Conservation (phyloP, 208 protist genomes). For the Crithidia expoeki region DNA sequence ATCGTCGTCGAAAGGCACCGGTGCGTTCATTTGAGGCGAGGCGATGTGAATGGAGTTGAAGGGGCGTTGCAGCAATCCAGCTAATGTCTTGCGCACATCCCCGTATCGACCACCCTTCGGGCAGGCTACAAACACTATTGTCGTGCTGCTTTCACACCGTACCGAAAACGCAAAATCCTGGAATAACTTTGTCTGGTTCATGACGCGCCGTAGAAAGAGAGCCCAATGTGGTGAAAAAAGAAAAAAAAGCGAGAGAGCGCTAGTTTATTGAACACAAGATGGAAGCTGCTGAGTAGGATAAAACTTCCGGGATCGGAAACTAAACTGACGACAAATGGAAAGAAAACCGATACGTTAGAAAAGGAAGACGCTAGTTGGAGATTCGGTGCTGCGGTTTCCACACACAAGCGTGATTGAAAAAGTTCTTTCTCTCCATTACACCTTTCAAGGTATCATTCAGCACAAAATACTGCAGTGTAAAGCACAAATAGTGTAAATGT, state of each 20-base stretch:
- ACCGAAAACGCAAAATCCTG: conserved; percentile 61
- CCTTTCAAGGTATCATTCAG: no score
- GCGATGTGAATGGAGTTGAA: conserved; percentile 49
- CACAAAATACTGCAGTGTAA: no score
- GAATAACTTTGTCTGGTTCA: conserved; percentile 52
- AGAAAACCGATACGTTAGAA: no score
- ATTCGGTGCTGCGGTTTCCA: no score
- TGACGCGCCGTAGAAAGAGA: no score
- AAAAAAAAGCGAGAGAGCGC: conserved; percentile 28
- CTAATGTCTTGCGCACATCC: conserved; percentile 76
- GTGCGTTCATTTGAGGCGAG: conserved; percentile 6
- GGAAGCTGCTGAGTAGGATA: background rate
- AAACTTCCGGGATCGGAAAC: no score
- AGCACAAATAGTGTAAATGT: no score
- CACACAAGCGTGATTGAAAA: no score
- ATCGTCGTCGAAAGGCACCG: conserved; percentile 39
- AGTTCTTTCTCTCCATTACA: no score
- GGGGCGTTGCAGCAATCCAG: conserved; percentile 50
- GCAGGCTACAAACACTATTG: conserved; percentile 69
- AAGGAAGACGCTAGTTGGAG: no score
- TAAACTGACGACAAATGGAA: no score
- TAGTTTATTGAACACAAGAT: background rate
- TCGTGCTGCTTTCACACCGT: conserved; percentile 54
- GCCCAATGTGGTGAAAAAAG: conserved; percentile 24
- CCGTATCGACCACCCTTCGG: conserved; percentile 57